phyloP scores from a whole-genome alignment of 352 stramenopile species.

The Phytopythium boreale region DNA sequence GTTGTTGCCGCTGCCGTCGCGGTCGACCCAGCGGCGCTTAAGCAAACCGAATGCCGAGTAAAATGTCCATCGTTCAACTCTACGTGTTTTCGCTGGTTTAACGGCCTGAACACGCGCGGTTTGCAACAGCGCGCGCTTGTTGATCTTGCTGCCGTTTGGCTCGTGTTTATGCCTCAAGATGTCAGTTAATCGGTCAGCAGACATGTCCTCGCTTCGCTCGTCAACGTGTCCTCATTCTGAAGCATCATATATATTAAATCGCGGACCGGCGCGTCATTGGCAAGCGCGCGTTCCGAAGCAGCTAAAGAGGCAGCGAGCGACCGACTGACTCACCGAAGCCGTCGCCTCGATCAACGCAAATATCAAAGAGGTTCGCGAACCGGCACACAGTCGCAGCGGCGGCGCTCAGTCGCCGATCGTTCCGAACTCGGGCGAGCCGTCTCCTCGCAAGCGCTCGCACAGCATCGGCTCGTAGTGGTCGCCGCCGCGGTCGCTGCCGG shows the following conservation, averaged over 20 bases:
- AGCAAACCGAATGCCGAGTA: conserved; percentile 3
- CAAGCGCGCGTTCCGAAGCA: background rate
- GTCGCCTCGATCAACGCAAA: background rate
- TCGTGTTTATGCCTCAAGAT: background rate
- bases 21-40: background rate
- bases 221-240: background rate
- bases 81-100: background rate
- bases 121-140: too few species aligned
- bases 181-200: background rate
- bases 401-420: conserved; percentile 66
- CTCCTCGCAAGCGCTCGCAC: conserved; percentile 74
- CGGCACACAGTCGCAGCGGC: background rate
- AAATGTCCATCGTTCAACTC: conserved; percentile 4
- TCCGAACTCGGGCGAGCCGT: conserved; percentile 82
- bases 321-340: background rate
- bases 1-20: background rate
- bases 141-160: background rate
- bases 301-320: background rate
- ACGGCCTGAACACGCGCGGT: background rate
- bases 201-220: background rate
- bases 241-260: conserved; percentile 2
- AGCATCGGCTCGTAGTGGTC: conserved; percentile 90
- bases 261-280: background rate
- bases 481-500: conserved; percentile 74
- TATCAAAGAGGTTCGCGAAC: background rate